Evolutionary conservation across 176 grass and related monocot genomes (phyloP).

Genomic region (Paspalum vaginatum): DNA sequence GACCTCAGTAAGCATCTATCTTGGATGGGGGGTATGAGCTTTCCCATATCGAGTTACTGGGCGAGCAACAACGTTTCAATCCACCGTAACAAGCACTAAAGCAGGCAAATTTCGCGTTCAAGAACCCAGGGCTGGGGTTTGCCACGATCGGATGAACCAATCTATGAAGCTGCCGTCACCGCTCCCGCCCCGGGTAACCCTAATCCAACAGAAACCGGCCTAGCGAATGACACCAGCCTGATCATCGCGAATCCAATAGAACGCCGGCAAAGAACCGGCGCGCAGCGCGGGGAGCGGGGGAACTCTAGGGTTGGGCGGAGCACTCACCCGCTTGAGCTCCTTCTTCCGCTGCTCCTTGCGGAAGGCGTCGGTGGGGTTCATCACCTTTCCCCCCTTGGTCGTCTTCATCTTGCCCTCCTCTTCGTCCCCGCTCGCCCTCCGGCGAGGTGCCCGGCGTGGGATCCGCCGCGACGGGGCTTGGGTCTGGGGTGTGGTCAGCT

Average conservation of each 20-base stretch:
- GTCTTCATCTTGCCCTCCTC: conserved; percentile 82
- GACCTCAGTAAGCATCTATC: background rate
- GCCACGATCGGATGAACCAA: background rate
- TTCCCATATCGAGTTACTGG: conserved; percentile 10
- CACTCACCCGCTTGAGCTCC: conserved; percentile 91
- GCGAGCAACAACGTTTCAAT: conserved; percentile 10
- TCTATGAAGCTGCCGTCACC: background rate
- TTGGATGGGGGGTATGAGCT: background rate
- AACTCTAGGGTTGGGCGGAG: conserved; percentile 47
- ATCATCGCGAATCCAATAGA: background rate
- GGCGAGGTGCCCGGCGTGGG: background rate
- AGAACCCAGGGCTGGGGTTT: background rate
- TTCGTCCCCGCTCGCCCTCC: conserved; percentile 13
- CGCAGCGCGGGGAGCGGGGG: background rate
- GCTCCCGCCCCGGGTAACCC: conserved; percentile 17
- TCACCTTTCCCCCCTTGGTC: conserved; percentile 95
- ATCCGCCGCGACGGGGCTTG: conserved; percentile 8
- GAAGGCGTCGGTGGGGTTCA: conserved; percentile 97
- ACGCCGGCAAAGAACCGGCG: too few relatives aligned
- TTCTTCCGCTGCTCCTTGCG: conserved; percentile 96
- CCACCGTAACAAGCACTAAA: background rate
- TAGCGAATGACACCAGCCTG: background rate
- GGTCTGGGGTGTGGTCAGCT: background rate
- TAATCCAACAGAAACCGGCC: conserved; percentile 14
- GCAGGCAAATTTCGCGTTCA: conserved; percentile 11